Evolutionary conservation across 768 basidiomycete genomes (phyloP).

Genomic region (Tylopilus sp.): DNA sequence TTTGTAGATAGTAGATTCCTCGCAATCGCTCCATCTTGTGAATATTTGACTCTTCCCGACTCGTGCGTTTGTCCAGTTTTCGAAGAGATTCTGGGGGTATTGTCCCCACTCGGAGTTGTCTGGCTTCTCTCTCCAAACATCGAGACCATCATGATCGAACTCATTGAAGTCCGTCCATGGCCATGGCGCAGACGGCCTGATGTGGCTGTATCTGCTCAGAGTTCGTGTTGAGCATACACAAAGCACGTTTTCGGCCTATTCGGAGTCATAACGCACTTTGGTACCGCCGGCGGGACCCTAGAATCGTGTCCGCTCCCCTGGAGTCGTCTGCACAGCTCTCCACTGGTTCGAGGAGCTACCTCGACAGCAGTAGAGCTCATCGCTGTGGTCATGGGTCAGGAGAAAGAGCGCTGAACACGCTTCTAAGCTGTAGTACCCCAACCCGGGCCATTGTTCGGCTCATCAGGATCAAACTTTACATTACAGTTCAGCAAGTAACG

Average conservation of each 20-base stretch:
- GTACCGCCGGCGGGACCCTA: slow-evolving; percentile 19
- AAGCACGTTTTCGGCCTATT: background rate
- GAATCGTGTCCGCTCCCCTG: background rate
- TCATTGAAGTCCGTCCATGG: slow-evolving; percentile 36
- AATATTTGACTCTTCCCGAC: slow-evolving; percentile 36
- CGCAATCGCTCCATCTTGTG: slow-evolving; percentile 12
- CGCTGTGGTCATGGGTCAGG: background rate
- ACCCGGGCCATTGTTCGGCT: too few relatives aligned
- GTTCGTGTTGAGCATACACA: background rate
- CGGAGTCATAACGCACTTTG: slow-evolving; percentile 22
- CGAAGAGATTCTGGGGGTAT: slow-evolving; percentile 51
- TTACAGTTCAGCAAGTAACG: too few relatives aligned
- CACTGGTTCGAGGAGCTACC: background rate
- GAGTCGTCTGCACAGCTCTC: background rate
- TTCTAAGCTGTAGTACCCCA: too few relatives aligned
- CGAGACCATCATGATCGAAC: slow-evolving; percentile 10
- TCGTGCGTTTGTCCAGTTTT: slow-evolving; percentile 52
- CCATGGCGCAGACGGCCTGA: slow-evolving; percentile 39
- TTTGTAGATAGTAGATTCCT: slow-evolving; percentile 19
- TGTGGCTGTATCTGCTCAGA: slow-evolving; percentile 29
- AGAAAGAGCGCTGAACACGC: background rate
- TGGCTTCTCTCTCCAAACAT: background rate
- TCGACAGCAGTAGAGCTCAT: slow-evolving; percentile 6
- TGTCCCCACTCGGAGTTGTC: slow-evolving; percentile 24
- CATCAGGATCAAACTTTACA: too few relatives aligned